A percentile compares a stretch with the other conserved stretches of the same genome.
phyloP scores from a whole-genome alignment of 2,329 filamentous ascomycete genomes.

The Nemania diffusa region DNA sequence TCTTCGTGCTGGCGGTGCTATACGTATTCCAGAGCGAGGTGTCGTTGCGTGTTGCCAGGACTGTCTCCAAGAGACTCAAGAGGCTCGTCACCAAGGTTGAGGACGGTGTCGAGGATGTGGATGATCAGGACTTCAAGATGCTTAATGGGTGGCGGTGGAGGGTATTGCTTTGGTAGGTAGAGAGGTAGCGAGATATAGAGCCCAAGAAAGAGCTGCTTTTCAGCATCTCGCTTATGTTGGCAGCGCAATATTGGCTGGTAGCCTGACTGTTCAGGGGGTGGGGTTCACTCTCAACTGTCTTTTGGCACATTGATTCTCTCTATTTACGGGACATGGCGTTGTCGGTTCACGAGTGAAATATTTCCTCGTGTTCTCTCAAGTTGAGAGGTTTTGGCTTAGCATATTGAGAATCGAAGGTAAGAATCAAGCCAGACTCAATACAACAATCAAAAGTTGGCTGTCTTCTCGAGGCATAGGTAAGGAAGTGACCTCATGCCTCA shows the following conservation, averaged over 20 bases:
- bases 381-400: too few relatives aligned
- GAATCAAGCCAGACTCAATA: neutral
- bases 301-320: neutral
- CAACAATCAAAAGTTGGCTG: neutral
- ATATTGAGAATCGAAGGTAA: neutral
- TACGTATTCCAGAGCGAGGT: conserved; percentile 71
- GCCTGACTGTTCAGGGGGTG: neutral
- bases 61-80: conserved; percentile 61
- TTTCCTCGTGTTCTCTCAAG: neutral
- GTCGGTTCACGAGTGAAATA: neutral
- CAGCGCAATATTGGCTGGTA: neutral
- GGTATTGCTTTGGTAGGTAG: conserved; percentile 57
- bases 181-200: neutral
- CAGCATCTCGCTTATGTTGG: neutral
- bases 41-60: conserved; percentile 63
- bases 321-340: neutral
- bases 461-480: neutral
- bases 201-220: neutral
- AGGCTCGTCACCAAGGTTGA: conserved; percentile 60
- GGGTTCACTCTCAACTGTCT: neutral
- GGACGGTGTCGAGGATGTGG: conserved; percentile 57
- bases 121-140: conserved; percentile 60
- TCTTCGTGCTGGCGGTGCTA: conserved; percentile 66
- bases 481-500: neutral
- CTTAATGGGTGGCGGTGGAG: conserved; percentile 68